A percentile compares a stretch with the other conserved stretches of the same genome.
These are phyloP conservation scores for Ustilago hordei DNA, from an alignment of 1,284 basidiomycete species.

Conservation along the genomic window DNA sequence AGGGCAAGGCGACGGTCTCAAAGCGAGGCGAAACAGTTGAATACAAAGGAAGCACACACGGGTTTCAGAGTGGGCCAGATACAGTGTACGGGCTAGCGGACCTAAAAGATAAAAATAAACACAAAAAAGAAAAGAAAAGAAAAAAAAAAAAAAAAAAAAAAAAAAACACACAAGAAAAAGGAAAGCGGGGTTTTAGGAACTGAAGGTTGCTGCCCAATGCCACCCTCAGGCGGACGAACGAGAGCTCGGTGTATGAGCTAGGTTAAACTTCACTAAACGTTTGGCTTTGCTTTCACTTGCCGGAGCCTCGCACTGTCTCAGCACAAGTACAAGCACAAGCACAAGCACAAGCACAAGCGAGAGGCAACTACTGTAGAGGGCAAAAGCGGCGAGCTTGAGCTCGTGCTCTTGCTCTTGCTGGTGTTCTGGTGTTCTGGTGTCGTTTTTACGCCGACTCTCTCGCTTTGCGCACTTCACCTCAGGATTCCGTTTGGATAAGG, in stretches of 20 bases:
- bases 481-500: background rate
- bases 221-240: background rate
- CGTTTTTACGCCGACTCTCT: background rate
- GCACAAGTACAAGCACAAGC: background rate
- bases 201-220: background rate
- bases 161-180: background rate
- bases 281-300: background rate
- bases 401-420: background rate
- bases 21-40: background rate
- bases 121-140: too few species aligned
- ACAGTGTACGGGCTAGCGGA: background rate
- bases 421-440: background rate
- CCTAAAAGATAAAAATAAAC: background rate
- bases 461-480: background rate
- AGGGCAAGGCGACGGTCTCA: conserved; percentile 3
- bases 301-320: conserved; percentile 1
- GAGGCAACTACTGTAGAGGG: background rate
- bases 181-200: background rate
- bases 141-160: background rate
- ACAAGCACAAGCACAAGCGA: background rate
- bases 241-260: too few species aligned
- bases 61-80: background rate
- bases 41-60: background rate
- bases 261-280: background rate
- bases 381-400: background rate